These are phyloP conservation scores for Haberlea rhodopensis DNA, from an alignment of 257 asterid species.

Conservation along the genomic window DNA sequence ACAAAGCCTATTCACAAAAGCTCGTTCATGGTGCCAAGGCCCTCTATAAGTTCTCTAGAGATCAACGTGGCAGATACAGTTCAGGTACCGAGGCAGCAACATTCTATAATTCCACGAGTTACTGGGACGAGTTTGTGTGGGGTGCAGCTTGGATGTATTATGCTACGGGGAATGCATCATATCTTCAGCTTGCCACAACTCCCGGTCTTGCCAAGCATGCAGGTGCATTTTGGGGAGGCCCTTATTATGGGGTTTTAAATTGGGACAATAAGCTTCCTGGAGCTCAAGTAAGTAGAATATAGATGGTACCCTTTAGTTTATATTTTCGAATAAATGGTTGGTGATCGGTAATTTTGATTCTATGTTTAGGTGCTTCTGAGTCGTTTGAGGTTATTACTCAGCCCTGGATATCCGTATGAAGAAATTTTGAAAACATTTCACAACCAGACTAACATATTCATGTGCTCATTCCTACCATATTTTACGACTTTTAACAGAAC, in stretches of 20 bases:
- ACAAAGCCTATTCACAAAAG: conserved; percentile 83
- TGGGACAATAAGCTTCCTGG: conserved; percentile 98
- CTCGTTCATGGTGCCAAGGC: conserved; percentile 92
- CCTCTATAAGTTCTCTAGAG: conserved; percentile 71
- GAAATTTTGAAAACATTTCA: no score
- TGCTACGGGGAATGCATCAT: conserved; percentile 81
- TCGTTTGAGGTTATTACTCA: no score
- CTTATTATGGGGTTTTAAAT: conserved; percentile 83
- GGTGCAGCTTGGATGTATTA: conserved; percentile 93
- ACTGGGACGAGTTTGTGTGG: conserved; percentile 88
- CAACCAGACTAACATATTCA: conserved; percentile 81
- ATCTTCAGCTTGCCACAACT: conserved; percentile 82
- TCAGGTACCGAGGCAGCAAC: conserved; percentile 50
- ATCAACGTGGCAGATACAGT: conserved; percentile 89
- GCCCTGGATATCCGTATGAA: no score
- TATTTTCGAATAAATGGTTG: neutral
- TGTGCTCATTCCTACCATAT: conserved; percentile 89
- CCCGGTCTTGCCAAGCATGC: conserved; percentile 79
- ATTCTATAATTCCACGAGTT: conserved; percentile 76
- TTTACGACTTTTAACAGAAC: conserved; percentile 85
- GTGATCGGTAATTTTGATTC: conserved; percentile 17
- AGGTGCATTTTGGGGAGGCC: conserved; percentile 95
- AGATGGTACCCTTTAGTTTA: neutral
- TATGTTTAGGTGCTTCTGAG: conserved; percentile 66
- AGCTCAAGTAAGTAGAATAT: conserved; percentile 58